Base-by-base conservation (phyloP, 148 eudicot species). In the Talinum fruticosum region DNA sequence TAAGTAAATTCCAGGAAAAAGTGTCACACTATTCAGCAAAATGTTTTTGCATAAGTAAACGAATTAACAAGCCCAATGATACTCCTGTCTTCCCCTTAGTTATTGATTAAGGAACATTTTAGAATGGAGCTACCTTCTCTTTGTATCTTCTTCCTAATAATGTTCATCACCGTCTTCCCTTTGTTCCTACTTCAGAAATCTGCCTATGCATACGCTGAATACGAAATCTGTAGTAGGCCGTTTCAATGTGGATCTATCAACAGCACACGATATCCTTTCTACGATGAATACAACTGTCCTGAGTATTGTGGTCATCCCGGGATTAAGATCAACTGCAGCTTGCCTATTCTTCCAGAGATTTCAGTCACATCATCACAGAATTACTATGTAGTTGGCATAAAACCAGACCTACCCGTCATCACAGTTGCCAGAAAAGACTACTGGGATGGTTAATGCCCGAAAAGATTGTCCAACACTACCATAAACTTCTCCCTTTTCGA, bases 241-340 rank as follows among this genome's bases (percentile, higher is more conserved):
- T 79, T 83, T 37, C 36, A 71, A 6, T 89, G 97, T 67, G 88
- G 85, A 29, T 37, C 29, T 57, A 1, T 87, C 14, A 23, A 18
- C 13, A 68, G 61, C 66, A 53, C 87, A 10, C 19, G 54, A 3
- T 92, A 89, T 49, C 97, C 97, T 75, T 90, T 90, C 73, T 88
- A 76, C 57, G 88, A 61, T 14, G 75, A 71, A 29, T 2, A 8
- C 1, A 51, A 0, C 36, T 80, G 87, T 47, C 86, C 89, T 2
- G 74, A 37, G 3, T 78, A 71, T 34, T 90, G 92, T 53, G 92
- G 97, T 12, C 75, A 84, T 69, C 89, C 90, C 0, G 85, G 87
- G 36, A 87, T 89, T 71, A 6, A 64, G 65, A 78, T 90, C 18
- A 26, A 71, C 35, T 90, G 97, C 87, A 64, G 74, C 35, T 24